Base-by-base conservation (phyloP, 352 stramenopile species). In the Pythium grandisporangium region DNA sequence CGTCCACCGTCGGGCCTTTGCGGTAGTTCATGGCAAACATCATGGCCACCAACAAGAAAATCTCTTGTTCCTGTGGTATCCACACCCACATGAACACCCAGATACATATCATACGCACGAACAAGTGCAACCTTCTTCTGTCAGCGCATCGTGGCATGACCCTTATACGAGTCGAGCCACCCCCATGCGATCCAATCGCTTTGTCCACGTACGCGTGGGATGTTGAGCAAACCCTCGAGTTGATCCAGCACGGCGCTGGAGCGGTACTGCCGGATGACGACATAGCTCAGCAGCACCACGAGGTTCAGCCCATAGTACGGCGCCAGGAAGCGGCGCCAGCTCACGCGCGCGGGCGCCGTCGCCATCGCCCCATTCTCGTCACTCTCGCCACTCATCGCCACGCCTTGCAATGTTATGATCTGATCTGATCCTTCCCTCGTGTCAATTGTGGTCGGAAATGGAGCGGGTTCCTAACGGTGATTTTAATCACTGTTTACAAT, bases 251-350 rank as follows among this genome's bases (percentile, higher is more conserved):
- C 60, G 11, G 67, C 53, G 20, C 52, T 86, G 17, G 35, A 60
- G 30, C 53, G 61, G 17, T 58, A 23, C 8, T 70, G 58, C 37
- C 75, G 72, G 17, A 82, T 63, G 6, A 59, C 58, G 19, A 56
- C 30, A 47, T 89, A 89, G 53, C 66, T 65, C 6, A 84, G 58
- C 49, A 84, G 32, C 23, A 60, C 61, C 7, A 81, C 42, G 7
- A 48, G 33, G 33, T 86, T 89, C 37, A 75, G 71, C 17, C 76
- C 51, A 42, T 84, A 86, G 53, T 89, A 85, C n/a, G 66, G 61
- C n/a, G 66, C 53, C 38, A 80, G 36, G 49, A 80, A 89, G 42
- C 72, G 75, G 46, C 38, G 60, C 48, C 21, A n/a, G 17, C 29
- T 21, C 40, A 45, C 48, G 24, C 36, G 49, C 22, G n/a, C n/a